Base-by-base conservation (phyloP, 1,139 yeast species). In the Dujonia santamariae region DNA sequence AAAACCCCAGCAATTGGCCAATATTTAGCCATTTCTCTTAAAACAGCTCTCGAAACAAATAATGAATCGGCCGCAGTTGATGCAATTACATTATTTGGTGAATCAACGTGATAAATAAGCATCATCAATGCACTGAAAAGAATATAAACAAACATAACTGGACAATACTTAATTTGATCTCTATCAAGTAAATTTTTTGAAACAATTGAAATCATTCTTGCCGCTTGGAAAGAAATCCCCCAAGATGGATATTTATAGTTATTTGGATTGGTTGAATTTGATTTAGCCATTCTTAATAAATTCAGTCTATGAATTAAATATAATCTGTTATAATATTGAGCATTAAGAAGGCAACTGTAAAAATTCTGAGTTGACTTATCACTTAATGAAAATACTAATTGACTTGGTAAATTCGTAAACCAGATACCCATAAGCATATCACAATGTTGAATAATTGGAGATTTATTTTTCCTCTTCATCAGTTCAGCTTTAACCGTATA, bases 161-260 rank as follows among this genome's bases (percentile, higher is more conserved):
- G 82, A 51, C 80, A 67, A 48, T 71, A 70, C 41, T 61, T 61
- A 38, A 80, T 53, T 47, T 76, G 75, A 38, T 73, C 70, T 33
- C 72, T 67, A 30, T 73, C 75, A 24, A 73, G 56, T 42, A 85
- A 49, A 39, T 76, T 78, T 39, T 81, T 82, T 30, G 78, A 64
- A 36, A 85, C 80, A 40, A 79, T 68, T 5, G 85, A 76, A 42
- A 85, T 80, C 83, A 83, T 82, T 50, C 86, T 78, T 1, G 94
- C 87, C 0, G 95, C 87, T 54, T 84, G 90, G 63, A 85, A 85
- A 2, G 90, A 83, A 42, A 85, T 84, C 11, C 92, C 88, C 85
- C 92, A 80, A 6, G 87, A 78, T 1, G 92, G 88, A 53, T 80
- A 82, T 37, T 72, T 75, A 50, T 71, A 77, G 47, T 70, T 72